Percentiles rank a stretch among this genome's conserved stretches.
Evolutionary conservation across 805 yeast species (phyloP).

Genomic region (Ogataea kodamae): DNA sequence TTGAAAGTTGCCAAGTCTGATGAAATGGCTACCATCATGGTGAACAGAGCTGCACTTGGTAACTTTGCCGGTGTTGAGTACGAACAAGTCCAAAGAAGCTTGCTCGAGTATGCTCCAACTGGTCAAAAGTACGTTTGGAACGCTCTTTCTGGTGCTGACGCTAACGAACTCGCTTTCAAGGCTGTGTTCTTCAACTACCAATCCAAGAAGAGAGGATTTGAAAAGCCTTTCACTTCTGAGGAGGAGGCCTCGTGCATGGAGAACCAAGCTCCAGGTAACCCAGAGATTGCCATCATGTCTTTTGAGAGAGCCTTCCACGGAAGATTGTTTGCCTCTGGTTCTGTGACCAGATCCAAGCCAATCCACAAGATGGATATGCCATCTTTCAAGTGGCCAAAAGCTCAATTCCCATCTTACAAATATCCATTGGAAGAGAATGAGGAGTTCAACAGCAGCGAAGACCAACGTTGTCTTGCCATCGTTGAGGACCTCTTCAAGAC

Average conservation of each 20-base stretch:
- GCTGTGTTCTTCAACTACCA: constrained; percentile 85
- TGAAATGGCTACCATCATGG: constrained; percentile 66
- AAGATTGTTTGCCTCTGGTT: constrained; percentile 85
- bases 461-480: constrained; percentile 70
- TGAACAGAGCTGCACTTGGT: constrained; percentile 83
- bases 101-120: constrained; percentile 72
- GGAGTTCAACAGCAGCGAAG: constrained; percentile 70
- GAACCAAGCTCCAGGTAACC: constrained; percentile 84
- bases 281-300: constrained; percentile 79
- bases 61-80: constrained; percentile 72
- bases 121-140: constrained; percentile 76
- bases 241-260: constrained; percentile 75
- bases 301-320: constrained; percentile 93
- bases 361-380: constrained; percentile 92
- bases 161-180: constrained; percentile 84
- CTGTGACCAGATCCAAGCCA: constrained; percentile 91
- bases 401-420: constrained; percentile 74
- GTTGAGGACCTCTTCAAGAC: constrained; percentile 67
- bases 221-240: constrained; percentile 56
- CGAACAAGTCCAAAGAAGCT: constrained; percentile 48
- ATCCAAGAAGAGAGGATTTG: constrained; percentile 60
- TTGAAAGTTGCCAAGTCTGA: constrained; percentile 65
- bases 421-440: constrained; percentile 87
- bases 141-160: constrained; percentile 82
- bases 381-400: constrained; percentile 95